Percentiles rank a stretch among this genome's conserved stretches.
These are phyloP conservation scores for Aegilops umbellulata DNA, from an alignment of 176 grass and related monocot species.

Conservation along the genomic window DNA sequence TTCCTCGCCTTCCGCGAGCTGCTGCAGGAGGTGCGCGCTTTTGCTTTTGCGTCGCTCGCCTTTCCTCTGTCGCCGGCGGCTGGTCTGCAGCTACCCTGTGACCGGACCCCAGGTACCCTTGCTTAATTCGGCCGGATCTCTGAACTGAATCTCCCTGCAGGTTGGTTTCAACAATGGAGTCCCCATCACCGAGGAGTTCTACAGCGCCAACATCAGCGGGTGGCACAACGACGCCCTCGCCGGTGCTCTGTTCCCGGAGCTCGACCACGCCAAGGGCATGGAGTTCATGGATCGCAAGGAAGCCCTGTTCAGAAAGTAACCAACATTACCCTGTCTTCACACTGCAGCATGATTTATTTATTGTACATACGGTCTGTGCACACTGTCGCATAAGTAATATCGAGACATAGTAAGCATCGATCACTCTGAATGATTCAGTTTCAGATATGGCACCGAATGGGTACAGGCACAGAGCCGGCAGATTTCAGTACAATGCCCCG, in stretches of 20 bases:
- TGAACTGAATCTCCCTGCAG: slow-evolving; percentile 4
- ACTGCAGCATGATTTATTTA: background rate
- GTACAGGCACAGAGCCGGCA: background rate
- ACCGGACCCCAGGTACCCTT: background rate
- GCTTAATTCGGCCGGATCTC: background rate
- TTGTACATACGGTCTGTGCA: no score
- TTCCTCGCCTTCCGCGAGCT: slow-evolving; percentile 64
- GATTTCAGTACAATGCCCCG: background rate
- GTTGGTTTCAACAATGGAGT: slow-evolving; percentile 56
- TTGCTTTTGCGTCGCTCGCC: background rate
- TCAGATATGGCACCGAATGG: background rate
- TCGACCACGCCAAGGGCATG: slow-evolving; percentile 53
- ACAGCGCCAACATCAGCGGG: slow-evolving; percentile 59
- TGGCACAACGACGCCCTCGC: slow-evolving; percentile 66
- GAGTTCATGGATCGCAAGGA: slow-evolving; percentile 78
- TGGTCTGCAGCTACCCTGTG: no score
- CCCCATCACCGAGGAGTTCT: slow-evolving; percentile 82
- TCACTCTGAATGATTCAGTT: background rate
- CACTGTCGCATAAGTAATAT: background rate
- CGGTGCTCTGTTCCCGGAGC: slow-evolving; percentile 52
- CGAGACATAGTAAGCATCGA: background rate
- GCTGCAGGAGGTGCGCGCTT: slow-evolving; percentile 51
- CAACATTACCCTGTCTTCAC: background rate
- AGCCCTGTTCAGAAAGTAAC: slow-evolving; percentile 60
- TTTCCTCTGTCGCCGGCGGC: background rate